Base-by-base conservation (phyloP, 2,329 filamentous ascomycete species). In the Epichloe sylvatica region DNA sequence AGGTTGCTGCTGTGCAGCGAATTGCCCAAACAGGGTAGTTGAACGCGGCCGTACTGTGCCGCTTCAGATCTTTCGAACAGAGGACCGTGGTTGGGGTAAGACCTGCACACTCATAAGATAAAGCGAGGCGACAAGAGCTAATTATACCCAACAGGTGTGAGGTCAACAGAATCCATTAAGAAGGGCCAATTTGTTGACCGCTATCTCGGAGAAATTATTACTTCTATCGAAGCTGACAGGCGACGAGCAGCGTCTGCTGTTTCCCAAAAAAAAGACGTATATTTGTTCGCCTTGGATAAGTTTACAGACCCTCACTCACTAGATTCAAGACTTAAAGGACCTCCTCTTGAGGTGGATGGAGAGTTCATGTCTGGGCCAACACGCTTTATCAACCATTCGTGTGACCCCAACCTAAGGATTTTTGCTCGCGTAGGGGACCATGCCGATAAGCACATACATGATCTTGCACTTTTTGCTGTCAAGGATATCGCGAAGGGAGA, bases 371-470 rank as follows among this genome's bases (percentile, higher is more conserved):
- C 86, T 1, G 85, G 85, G 0, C 84, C 85, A 0, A 86, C 84
- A 0, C 77, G 86, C 3, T 92, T 91, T 64, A 84, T 91, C 62
- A 92, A 92, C 58, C 86, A 92, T 62, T 84, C 78, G 2, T 91
- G 86, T 62, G 77, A 86, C 4, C 86, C 86, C 0, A 91, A 90
- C 59, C 75, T 88, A 59, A 74, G 83, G 13, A 86, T 89, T 52
- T 91, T 90, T 64, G 85, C 84, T 0, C 79, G 87, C 1, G 83
- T 86, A 1, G 85, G 84, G 46, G 86, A 90, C 59, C 82, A 86
- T 53, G 78, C 83, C 0, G 84, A 90, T 58, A 80, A 80, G 51
- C 75, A 80, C 44, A 73, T 90, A 6, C 88, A 91, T 61, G 84
- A 89, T 52, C 68, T 91, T 45, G 86, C 84, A 0, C 74, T 91